A percentile compares a stretch with the other conserved stretches of the same genome.
These are phyloP conservation scores for Rhododendron molle DNA, from an alignment of 148 eudicot genomes.

Conservation along the genomic window DNA sequence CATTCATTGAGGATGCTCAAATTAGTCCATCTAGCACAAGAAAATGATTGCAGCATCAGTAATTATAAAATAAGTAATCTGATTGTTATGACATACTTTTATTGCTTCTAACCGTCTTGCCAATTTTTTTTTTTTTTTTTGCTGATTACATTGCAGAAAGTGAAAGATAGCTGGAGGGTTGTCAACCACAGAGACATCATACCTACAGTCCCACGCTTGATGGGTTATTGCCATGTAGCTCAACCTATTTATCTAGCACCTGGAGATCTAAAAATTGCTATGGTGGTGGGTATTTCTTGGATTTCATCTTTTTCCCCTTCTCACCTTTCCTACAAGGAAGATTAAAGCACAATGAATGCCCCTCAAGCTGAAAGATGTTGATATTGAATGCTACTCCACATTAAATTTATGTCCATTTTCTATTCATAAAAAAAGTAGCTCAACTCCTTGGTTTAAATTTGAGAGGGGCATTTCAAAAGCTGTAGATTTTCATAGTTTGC, in stretches of 20 bases:
- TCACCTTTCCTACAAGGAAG: not conserved
- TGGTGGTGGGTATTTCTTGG: conserved; percentile 41
- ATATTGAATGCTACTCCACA: not conserved
- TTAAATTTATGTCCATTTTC: not conserved
- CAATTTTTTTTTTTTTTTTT: not conserved
- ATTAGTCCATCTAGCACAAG: not conserved
- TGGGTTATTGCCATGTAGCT: conserved; percentile 99
- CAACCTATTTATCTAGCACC: conserved; percentile 86
- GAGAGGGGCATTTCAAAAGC: not conserved
- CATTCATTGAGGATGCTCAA: not conserved
- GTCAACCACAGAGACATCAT: conserved; percentile 96
- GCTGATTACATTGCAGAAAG: conserved; percentile 54
- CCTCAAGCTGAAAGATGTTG: not conserved
- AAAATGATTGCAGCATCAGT: not conserved
- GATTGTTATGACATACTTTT: not conserved
- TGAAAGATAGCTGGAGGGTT: conserved; percentile 96
- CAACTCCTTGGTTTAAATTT: not conserved
- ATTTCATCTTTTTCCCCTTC: conserved; percentile 1
- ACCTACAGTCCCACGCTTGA: conserved; percentile 96
- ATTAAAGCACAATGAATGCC: not conserved
- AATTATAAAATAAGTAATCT: not conserved
- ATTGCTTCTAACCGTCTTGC: not conserved
- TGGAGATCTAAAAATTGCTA: conserved; percentile 37
- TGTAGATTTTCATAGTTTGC: not conserved
- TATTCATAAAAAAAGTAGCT: not conserved